phyloP scores from a whole-genome alignment of 768 basidiomycete genomes.

The Scleroderma citrinum region DNA sequence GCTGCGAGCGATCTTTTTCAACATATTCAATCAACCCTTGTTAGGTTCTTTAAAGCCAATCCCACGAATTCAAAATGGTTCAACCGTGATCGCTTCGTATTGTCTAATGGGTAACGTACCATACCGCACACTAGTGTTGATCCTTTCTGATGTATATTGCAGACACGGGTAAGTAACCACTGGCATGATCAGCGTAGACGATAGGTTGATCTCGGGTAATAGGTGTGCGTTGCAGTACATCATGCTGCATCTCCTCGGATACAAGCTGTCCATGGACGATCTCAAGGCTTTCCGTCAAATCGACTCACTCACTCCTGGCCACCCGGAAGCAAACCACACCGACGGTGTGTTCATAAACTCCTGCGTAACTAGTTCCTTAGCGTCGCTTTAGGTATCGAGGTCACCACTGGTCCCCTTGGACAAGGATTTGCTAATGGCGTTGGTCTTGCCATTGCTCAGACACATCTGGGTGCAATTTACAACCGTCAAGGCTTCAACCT shows the following conservation, averaged over 20 bases:
- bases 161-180: slow-evolving; percentile 65
- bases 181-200: not conserved
- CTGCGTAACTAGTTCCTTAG: slow-evolving; percentile 3
- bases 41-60: slow-evolving; percentile 82
- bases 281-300: slow-evolving; percentile 91
- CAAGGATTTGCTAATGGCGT: slow-evolving; percentile 94
- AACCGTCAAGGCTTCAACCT: slow-evolving; percentile 82
- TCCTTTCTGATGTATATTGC: slow-evolving; percentile 7
- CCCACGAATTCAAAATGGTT: slow-evolving; percentile 89
- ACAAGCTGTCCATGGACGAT: slow-evolving; percentile 88
- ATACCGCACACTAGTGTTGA: not conserved
- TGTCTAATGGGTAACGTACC: slow-evolving; percentile 82
- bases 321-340: slow-evolving; percentile 76
- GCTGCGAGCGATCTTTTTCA: not conserved
- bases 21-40: not conserved
- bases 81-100: slow-evolving; percentile 95
- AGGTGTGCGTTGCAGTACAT: slow-evolving; percentile 94
- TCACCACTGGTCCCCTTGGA: slow-evolving; percentile 94
- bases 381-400: slow-evolving; percentile 56
- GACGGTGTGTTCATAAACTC: slow-evolving; percentile 37
- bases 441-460: slow-evolving; percentile 89
- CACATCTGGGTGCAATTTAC: slow-evolving; percentile 83
- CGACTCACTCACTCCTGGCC: slow-evolving; percentile 86
- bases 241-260: slow-evolving; percentile 85
- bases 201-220: not conserved